phyloP scores from a whole-genome alignment of 805 yeast genomes.

The Scheffersomyces spartinae region DNA sequence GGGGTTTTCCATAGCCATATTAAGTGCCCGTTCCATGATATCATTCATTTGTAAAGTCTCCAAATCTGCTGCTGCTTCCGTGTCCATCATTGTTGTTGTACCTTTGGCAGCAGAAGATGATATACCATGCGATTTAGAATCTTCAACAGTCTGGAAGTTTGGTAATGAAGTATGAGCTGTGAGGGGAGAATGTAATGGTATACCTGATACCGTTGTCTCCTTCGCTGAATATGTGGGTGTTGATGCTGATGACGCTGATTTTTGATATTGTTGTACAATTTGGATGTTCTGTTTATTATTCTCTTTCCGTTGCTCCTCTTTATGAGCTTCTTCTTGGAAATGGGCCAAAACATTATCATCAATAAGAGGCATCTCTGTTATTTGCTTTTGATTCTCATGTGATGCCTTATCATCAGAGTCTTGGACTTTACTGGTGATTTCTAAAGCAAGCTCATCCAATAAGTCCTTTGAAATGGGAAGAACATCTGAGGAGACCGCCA shows the following conservation, averaged over 20 bases:
- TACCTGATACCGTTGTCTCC: no score
- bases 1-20: constrained; percentile 64
- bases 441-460: constrained; percentile 17
- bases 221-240: no score
- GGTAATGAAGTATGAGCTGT: no score
- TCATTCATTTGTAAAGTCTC: constrained; percentile 51
- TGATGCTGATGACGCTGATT: no score
- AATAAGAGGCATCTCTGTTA: constrained; percentile 17
- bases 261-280: no score
- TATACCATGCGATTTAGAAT: no score
- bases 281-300: no score
- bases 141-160: no score
- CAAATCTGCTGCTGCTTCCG: constrained; percentile 33
- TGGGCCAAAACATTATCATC: constrained; percentile 26
- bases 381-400: constrained; percentile 3
- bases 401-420: constrained; percentile 8
- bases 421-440: constrained; percentile 20
- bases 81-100: no score
- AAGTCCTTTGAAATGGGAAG: constrained; percentile 11
- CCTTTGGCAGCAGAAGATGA: no score
- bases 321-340: constrained; percentile 22
- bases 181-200: no score
- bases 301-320: constrained; percentile 8
- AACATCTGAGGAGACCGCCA: constrained; percentile 2
- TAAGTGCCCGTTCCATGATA: constrained; percentile 66